A percentile compares a stretch with the other conserved stretches of the same genome.
These are phyloP conservation scores for Candida nanaspora DNA, from an alignment of 805 yeast species.

Conservation along the genomic window DNA sequence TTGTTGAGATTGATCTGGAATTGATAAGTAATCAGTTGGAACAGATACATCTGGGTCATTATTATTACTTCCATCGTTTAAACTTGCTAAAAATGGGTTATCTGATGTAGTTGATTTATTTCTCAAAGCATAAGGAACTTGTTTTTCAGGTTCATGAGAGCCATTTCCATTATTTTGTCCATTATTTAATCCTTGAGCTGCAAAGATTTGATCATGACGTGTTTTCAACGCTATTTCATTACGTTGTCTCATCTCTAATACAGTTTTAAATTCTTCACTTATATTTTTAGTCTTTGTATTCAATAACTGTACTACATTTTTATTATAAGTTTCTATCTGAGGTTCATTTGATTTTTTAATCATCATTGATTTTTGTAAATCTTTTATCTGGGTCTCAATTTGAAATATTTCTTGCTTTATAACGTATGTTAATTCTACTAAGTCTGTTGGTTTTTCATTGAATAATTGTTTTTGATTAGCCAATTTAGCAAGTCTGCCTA, in stretches of 20 bases:
- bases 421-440: constrained; percentile 83
- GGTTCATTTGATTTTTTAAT: constrained; percentile 36
- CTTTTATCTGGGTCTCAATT: constrained; percentile 65
- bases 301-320: constrained; percentile 78
- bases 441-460: constrained; percentile 91
- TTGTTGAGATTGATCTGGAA: constrained; percentile 85
- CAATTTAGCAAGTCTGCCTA: constrained; percentile 67
- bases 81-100: constrained; percentile 28
- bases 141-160: neutral
- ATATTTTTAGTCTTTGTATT: constrained; percentile 89
- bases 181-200: constrained; percentile 28
- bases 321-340: constrained; percentile 69
- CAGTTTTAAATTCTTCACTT: constrained; percentile 84
- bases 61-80: constrained; percentile 4
- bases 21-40: constrained; percentile 48
- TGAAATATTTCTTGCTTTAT: constrained; percentile 81
- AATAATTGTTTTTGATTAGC: constrained; percentile 89
- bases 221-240: constrained; percentile 74
- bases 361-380: constrained; percentile 46
- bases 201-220: constrained; percentile 78
- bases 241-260: constrained; percentile 80
- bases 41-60: constrained; percentile 21
- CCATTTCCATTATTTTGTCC: constrained; percentile 1
- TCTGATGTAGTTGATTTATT: constrained; percentile 20
- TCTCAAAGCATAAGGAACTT: constrained; percentile 22